Evolutionary conservation across 768 basidiomycete genomes (phyloP), one percentile per base, ranked within the genome.

Genomic region (Exidia glandulosa): DNA sequence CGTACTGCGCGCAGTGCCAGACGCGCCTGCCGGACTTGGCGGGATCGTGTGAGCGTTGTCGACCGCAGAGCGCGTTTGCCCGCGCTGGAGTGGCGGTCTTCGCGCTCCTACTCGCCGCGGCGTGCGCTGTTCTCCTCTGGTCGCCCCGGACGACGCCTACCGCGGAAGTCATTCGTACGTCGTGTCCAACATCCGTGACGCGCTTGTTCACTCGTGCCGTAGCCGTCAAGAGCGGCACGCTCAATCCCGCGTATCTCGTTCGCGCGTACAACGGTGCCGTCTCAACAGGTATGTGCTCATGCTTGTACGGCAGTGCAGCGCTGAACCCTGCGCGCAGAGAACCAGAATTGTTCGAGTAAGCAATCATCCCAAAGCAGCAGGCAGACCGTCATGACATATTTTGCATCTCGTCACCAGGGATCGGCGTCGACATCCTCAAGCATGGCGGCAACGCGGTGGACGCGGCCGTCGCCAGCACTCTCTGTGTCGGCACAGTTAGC

Each of bases 401-500:
- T n/a, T n/a, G n/a, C 50, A 54, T 6, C 50, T 25, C 30, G 12
- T 54, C 9, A 29, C 30, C 92, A 9, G 73, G 88, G 47, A 84
- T 96, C 55, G 95, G 94, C 2, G 82, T 96, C 1, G 74, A 82
- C 3, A 76, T 85, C 9, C 66, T 95, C 60, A 85, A 83, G 73
- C 80, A 83, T 7, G 94, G 93, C 30, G 95, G 95, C 19, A 94
- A 89, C 66, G 94, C 94, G 0, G 83, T 95, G 16, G 95, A 98
- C 64, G 86, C 95, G 0, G 87, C 84, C 0, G 83, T 97, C 58
- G 81, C 84, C 25, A 79, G 88, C 0, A 83, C 86, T 0, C 75
- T 97, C 29, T 97, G 95, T 68, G 75, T 75, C 33, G 88, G 89
- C 4, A 19, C 19, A 7, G 27, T 32, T 19, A 16, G 25, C 25